phyloP scores from a whole-genome alignment of 148 eudicot species.

The Linanthus parryae region DNA sequence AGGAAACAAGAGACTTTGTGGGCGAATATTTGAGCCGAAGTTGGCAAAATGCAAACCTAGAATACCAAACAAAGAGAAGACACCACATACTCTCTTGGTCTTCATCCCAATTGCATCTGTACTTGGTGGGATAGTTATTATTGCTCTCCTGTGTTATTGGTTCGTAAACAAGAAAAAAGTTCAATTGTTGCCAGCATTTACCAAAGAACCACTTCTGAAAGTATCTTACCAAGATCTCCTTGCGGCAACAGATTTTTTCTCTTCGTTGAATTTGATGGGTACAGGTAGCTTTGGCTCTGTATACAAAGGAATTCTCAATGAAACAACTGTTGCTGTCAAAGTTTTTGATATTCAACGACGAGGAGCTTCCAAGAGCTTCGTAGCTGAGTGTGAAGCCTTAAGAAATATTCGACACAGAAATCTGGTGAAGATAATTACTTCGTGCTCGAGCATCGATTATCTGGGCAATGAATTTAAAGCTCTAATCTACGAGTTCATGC shows the following conservation, averaged over 20 bases:
- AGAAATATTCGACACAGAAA: slow-evolving; percentile 19
- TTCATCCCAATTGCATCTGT: slow-evolving; percentile 4
- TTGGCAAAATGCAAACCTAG: background rate
- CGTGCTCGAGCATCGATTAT: slow-evolving; percentile 11
- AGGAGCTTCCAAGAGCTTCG: slow-evolving; percentile 11
- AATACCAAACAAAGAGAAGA: slow-evolving; percentile 9
- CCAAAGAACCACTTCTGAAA: slow-evolving; percentile 7
- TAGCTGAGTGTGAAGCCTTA: slow-evolving; percentile 11
- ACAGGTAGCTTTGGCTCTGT: slow-evolving; percentile 14
- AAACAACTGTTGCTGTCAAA: slow-evolving; percentile 8
- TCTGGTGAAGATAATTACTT: slow-evolving; percentile 15
- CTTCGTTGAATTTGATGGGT: slow-evolving; percentile 13
- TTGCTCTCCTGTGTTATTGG: slow-evolving; percentile 11
- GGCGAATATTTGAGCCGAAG: slow-evolving; percentile 1
- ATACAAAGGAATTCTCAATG: slow-evolving; percentile 9
- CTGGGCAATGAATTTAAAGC: slow-evolving; percentile 19
- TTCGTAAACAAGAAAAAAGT: slow-evolving; percentile 11
- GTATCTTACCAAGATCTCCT: slow-evolving; percentile 12
- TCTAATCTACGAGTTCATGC: slow-evolving; percentile 14
- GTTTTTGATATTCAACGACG: slow-evolving; percentile 13
- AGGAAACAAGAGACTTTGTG: slow-evolving; percentile 40
- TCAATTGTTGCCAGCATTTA: slow-evolving; percentile 1
- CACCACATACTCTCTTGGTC: background rate
- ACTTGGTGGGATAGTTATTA: background rate
- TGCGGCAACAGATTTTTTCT: slow-evolving; percentile 11